Evolutionary conservation across 2,329 filamentous ascomycete species (phyloP), one percentile per base, ranked within the genome.

Genomic region (Diaporthe capsici): DNA sequence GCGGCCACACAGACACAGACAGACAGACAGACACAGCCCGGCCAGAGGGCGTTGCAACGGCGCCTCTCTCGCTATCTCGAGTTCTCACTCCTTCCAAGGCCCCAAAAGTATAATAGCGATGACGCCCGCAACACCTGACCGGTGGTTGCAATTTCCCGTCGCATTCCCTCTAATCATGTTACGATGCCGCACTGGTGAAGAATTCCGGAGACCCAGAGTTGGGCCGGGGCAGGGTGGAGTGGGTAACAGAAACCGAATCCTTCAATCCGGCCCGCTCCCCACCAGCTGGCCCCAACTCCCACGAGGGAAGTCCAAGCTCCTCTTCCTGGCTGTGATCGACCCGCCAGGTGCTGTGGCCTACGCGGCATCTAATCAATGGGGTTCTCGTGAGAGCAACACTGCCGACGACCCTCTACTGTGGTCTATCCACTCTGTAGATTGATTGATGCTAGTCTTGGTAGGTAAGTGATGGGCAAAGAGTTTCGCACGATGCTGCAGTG

Each of bases 211-310:
- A 68, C 65, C 65, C 49, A 70, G 49, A 42, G 15, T 55, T 70
- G 65, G 49, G 34, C 65, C 65, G 34, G 49, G 22, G 22, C 49
- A 70, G 2, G 49, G 65, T 70, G 65, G 65, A 6, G 65, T 70
- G 31, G 34, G 22, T 31, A 20, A 55, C 31, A 70, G 65, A 70
- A 70, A 55, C 49, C 34, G 49, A 70, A 55, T 70, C 65, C 65
- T 70, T 70, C 65, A 68, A 70, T 70, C 47, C 65, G 65, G 65
- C 65, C 65, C 65, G 65, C 65, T 42, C 65, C 65, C 65, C 65
- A 53, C 65, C 65, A 53, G 65, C 63, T 67, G 61, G 61, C 25
- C 47, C 63, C 63, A 51, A 34, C 10, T 51, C 31, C 31, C 47
- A 51, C 39, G 61, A 65, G 60, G 17, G 8, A 49, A 68, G 61